Evolutionary conservation across 345 rosid species (phyloP).

Genomic region (Populus alba): DNA sequence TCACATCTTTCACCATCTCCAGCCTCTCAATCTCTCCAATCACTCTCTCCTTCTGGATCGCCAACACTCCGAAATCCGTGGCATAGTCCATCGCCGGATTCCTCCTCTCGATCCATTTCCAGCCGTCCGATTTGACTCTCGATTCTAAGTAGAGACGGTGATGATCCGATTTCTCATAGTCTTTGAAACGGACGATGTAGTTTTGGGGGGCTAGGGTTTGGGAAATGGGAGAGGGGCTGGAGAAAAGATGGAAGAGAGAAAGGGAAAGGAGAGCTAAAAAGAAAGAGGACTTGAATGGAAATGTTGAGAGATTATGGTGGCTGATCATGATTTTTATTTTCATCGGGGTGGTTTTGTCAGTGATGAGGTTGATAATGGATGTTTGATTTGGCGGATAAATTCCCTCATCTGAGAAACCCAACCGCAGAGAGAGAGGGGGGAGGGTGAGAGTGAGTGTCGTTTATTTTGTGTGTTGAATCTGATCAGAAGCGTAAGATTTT

Average conservation of each 20-base stretch:
- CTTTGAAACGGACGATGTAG: slow-evolving; percentile 78
- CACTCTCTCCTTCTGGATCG: slow-evolving; percentile 45
- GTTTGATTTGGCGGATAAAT: slow-evolving; percentile 23
- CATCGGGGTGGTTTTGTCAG: background rate
- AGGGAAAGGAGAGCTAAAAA: slow-evolving; percentile 16
- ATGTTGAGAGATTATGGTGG: background rate
- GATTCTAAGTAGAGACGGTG: slow-evolving; percentile 62
- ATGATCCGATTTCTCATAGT: slow-evolving; percentile 49
- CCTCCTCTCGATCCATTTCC: slow-evolving; percentile 85
- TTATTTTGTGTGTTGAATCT: too few species aligned
- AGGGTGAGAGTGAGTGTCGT: too few species aligned
- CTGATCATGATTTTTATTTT: slow-evolving; percentile 6
- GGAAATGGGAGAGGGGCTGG: slow-evolving; percentile 10
- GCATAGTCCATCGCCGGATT: slow-evolving; percentile 73
- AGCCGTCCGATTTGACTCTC: slow-evolving; percentile 48
- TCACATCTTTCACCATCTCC: slow-evolving; percentile 73
- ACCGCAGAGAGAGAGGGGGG: too few species aligned
- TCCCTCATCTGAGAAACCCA: background rate
- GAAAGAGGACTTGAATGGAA: slow-evolving; percentile 10
- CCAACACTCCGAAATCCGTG: slow-evolving; percentile 78
- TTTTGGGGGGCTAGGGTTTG: slow-evolving; percentile 28
- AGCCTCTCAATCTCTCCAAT: slow-evolving; percentile 60
- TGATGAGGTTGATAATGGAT: background rate
- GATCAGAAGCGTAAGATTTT: too few species aligned
- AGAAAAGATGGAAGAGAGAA: slow-evolving; percentile 3